Evolutionary conservation across 345 rosid species (phyloP), one percentile per base, ranked within the genome.

Genomic region (Cardamine resedifolia): DNA sequence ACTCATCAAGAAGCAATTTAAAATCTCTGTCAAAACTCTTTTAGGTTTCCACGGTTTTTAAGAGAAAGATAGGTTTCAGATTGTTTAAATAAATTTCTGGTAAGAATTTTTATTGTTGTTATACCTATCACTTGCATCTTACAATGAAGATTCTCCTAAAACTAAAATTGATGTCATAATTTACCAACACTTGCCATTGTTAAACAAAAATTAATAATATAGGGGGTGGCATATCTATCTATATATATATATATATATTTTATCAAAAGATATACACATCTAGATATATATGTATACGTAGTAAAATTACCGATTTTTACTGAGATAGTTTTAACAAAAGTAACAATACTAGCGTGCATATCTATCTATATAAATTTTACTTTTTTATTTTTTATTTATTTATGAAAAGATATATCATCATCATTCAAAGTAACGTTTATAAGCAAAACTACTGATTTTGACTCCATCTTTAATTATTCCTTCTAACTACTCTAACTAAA

Each of bases 41-140:
- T 57, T 43, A 14, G 2, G 16, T 30, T 21, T 15, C 16, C 39
- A 43, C 28, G 4, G 23, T 20, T 52, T 28, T 72, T 4, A 4
- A 44, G 71, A 64, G 66, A 41, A 28, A 28, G 24, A 49, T 23
- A 66, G 31, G 26, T 38, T 66, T 51, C 50, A 51, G 60, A 66
- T 36, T 51, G 49, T 66, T 34, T 10, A 33, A 33, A n/a, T 34
- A 21, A 15, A 50, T 64, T 33, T 65, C 31, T 31, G 24, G 15
- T 66, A 6, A 50, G 10, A 34, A 38, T 14, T 7, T 48, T 48
- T 19, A 27, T 44, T n/a, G 7, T 66, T 36, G 27, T 52, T 51
- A 23, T 49, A 64, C 41, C 41, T 31, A 0, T 34, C 44, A 33
- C 19, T 65, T 14, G n/a, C 33, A 21, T 65, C 47, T 57, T 57